Base-by-base conservation (phyloP, 2,329 filamentous ascomycete genomes). In the Anthostomella pinea region DNA sequence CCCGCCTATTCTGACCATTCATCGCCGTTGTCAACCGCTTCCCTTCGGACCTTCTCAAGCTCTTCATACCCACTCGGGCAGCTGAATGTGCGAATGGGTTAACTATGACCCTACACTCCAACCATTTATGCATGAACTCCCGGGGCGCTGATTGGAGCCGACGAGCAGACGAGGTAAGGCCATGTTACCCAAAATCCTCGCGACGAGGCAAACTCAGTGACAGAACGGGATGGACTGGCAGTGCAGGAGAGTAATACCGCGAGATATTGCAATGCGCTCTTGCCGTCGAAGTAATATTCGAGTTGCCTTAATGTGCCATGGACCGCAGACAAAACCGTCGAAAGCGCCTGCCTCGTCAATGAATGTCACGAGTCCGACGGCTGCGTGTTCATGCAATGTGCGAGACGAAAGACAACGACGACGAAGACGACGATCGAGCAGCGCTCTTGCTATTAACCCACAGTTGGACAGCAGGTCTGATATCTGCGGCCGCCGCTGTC, bases 171-270 rank as follows among this genome's bases (percentile, higher is more conserved):
- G 15, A 16, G 13, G 27, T 8, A 29, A 29, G 6, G 27, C 15
- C 26, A 37, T 28, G 33, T 30, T 38, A 23, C 22, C 17, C 25
- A 33, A 15, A 30, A 21, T 22, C 20, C 32, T 25, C 25, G 30
- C 37, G 39, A 22, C 17, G 14, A 33, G 28, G 17, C 21, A 29
- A 19, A 28, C 34, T 29, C 28, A 33, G 11, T 8, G 19, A 11
- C 10, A n/a, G n/a, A n/a, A n/a, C n/a, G n/a, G n/a, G n/a, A n/a
- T n/a, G n/a, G n/a, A n/a, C n/a, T n/a, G n/a, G n/a, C n/a, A n/a
- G n/a, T n/a, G n/a, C n/a, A n/a, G n/a, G n/a, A 38, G 35, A 42
- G 41, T 34, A 32, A 34, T 40, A 43, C 36, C 23, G 26, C 27
- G 25, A 38, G 42, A 43, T 48, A 13, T 15, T 33, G n/a, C 27